Conservation (phyloP, 257 asterid genomes). For the Verbena officinalis region DNA sequence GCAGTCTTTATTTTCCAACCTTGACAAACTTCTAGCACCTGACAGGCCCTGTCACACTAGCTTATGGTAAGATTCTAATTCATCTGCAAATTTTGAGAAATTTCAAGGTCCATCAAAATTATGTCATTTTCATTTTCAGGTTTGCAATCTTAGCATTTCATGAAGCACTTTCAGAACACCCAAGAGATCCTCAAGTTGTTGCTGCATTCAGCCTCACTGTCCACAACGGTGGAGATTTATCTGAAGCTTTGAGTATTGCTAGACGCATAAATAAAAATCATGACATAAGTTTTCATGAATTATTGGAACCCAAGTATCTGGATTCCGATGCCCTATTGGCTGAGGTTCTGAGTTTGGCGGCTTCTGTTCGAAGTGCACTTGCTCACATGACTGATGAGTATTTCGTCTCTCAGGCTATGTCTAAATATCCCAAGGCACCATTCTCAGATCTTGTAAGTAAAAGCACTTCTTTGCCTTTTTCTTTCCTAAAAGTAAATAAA, state of each 20-base stretch:
- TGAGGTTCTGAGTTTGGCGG: conserved; percentile 58
- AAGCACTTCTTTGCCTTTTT: conserved; percentile 26
- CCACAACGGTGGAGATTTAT: conserved; percentile 76
- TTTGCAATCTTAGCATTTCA: conserved; percentile 85
- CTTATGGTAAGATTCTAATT: conserved; percentile 65
- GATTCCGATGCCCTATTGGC: conserved; percentile 38
- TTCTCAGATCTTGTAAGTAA: conserved; percentile 75
- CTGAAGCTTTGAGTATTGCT: conserved; percentile 70
- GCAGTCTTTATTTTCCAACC: conserved; percentile 81
- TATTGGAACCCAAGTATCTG: conserved; percentile 47
- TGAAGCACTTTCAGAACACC: conserved; percentile 70
- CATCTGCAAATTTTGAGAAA: conserved; percentile 14
- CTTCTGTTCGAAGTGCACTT: conserved; percentile 59
- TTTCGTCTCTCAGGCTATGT: conserved; percentile 82
- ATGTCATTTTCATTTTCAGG: conserved; percentile 59
- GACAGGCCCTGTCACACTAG: conserved; percentile 88
- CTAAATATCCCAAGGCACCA: conserved; percentile 86
- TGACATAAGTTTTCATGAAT: conserved; percentile 55
- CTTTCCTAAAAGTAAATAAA: neutral
- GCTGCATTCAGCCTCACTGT: conserved; percentile 82
- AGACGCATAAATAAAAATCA: conserved; percentile 58
- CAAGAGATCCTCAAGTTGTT: conserved; percentile 70
- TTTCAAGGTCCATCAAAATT: conserved; percentile 23
- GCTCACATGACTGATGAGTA: conserved; percentile 62
- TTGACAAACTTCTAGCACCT: conserved; percentile 81